Base-by-base conservation (phyloP, 257 asterid species). In the Solanum commersonii region DNA sequence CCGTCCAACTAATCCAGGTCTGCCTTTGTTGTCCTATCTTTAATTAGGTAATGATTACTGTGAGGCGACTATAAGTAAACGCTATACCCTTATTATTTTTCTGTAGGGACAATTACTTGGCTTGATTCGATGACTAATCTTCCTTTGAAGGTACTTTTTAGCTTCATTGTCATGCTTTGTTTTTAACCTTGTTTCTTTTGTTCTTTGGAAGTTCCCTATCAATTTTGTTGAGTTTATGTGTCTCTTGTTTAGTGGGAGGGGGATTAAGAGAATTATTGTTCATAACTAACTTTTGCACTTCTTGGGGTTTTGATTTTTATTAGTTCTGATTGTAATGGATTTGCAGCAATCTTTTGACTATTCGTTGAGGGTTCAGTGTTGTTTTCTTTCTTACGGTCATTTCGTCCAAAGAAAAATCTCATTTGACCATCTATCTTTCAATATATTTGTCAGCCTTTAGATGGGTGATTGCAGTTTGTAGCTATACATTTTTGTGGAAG, bases 1-100 rank as follows among this genome's bases (percentile, higher is more conserved):
- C 84, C 99, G 99, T 88, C 99, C 98, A 79, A 94, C 99, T 86
- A 94, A 91, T 90, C 96, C 98, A 88, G 98, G 99, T 95, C 87
- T 85, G 92, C 67, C 76, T 70, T 85, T 85, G 20, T 49, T 82
- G 70, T 33, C 70, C 85, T 44, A 29, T 49, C 44, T 82, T 82
- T 82, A 31, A 49, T 31, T 20, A 82, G 59, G 85, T 82, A 44
- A 79, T 16, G 85, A 49, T 82, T 82, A 29, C 70, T 31, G 70
- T 49, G 65, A 49, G 70, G 31, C 59, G 70, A 82, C 70, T 18
- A 49, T 18, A 82, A 49, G 85, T 82, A 82, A 82, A 46, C 4
- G 15, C 23, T 38, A 46, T 20, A 31, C 11, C 42, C 67, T 82
- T 89, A 71, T 88, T 76, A 49, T 67, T 46, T 84, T 63, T 89